Conservation (phyloP, 2,329 filamentous ascomycete species). For the Aspergillus carbonarius region DNA sequence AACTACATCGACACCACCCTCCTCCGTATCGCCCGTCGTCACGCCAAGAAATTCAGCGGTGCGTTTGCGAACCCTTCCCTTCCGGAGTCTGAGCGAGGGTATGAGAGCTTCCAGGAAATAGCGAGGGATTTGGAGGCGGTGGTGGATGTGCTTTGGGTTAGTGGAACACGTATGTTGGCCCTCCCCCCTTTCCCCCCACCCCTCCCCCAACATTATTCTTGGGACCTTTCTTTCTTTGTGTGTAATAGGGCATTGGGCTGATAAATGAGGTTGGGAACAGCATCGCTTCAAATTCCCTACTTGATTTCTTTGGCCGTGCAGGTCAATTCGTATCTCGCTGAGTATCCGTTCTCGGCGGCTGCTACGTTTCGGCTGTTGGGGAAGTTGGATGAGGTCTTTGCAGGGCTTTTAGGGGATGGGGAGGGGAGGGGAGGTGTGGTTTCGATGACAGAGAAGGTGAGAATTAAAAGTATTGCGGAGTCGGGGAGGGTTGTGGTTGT, state of each 20-base stretch:
- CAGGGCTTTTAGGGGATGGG: conserved; percentile 60
- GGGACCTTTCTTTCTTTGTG: conserved; percentile 36
- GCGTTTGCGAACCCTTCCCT: conserved; percentile 11
- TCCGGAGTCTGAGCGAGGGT: conserved; percentile 45
- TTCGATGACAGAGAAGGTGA: conserved; percentile 83
- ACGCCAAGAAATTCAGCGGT: conserved; percentile 52
- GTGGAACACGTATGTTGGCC: conserved; percentile 75
- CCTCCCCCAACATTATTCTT: not conserved
- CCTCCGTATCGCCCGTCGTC: conserved; percentile 52
- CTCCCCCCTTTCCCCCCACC: too few relatives aligned
- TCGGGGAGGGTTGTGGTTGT: conserved; percentile 70
- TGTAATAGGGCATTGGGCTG: not conserved
- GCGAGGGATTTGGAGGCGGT: conserved; percentile 72
- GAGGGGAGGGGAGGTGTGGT: conserved; percentile 51
- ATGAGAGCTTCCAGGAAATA: conserved; percentile 65
- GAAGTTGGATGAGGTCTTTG: conserved; percentile 82
- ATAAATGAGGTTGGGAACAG: conserved; percentile 42
- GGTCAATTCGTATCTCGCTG: conserved; percentile 68
- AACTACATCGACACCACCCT: conserved; percentile 57
- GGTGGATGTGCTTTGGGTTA: conserved; percentile 81
- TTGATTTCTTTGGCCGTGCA: conserved; percentile 75
- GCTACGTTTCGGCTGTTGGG: conserved; percentile 68
- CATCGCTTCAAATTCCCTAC: conserved; percentile 78
- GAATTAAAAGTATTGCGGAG: conserved; percentile 78
- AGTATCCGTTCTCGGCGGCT: conserved; percentile 68